These are phyloP conservation scores for Fusarium coicis DNA, from an alignment of 2,329 filamentous ascomycete genomes.

Conservation along the genomic window DNA sequence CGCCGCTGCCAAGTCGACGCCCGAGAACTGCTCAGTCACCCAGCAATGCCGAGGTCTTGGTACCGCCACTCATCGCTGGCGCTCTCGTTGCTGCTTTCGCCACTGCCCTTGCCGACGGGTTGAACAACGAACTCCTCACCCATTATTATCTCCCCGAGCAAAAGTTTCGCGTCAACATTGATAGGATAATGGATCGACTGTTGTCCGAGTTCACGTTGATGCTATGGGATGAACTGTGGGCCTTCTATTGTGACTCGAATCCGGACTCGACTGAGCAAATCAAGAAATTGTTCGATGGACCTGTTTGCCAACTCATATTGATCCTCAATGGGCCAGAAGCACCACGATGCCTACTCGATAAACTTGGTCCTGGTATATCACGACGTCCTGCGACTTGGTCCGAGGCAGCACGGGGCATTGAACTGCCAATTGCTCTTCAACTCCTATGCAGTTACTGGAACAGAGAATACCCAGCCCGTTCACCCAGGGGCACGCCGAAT, in stretches of 20 bases:
- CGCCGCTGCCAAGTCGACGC: constrained; percentile 48
- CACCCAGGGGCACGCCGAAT: constrained; percentile 49
- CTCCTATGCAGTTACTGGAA: constrained; percentile 52
- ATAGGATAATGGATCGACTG: constrained; percentile 51
- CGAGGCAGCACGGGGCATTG: constrained; percentile 46
- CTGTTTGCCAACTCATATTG: constrained; percentile 51
- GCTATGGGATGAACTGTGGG: constrained; percentile 52
- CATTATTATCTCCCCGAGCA: constrained; percentile 52
- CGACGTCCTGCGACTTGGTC: constrained; percentile 49
- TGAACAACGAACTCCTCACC: constrained; percentile 51
- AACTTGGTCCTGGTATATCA: constrained; percentile 50
- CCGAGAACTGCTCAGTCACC: constrained; percentile 45
- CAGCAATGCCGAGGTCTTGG: constrained; percentile 47
- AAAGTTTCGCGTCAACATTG: constrained; percentile 49
- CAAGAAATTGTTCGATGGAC: constrained; percentile 50
- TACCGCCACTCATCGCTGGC: constrained; percentile 51
- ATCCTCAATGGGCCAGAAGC: constrained; percentile 52
- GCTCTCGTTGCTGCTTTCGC: constrained; percentile 51
- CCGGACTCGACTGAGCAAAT: constrained; percentile 47
- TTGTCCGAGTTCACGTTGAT: constrained; percentile 47
- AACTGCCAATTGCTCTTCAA: constrained; percentile 49
- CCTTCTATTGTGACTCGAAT: constrained; percentile 47
- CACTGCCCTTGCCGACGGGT: constrained; percentile 47
- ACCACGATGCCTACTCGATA: constrained; percentile 49
- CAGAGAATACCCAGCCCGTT: constrained; percentile 48